A percentile compares a stretch with the other conserved stretches of the same genome.
phyloP scores from a whole-genome alignment of 805 yeast genomes.

The Lipomyces yamadae region DNA sequence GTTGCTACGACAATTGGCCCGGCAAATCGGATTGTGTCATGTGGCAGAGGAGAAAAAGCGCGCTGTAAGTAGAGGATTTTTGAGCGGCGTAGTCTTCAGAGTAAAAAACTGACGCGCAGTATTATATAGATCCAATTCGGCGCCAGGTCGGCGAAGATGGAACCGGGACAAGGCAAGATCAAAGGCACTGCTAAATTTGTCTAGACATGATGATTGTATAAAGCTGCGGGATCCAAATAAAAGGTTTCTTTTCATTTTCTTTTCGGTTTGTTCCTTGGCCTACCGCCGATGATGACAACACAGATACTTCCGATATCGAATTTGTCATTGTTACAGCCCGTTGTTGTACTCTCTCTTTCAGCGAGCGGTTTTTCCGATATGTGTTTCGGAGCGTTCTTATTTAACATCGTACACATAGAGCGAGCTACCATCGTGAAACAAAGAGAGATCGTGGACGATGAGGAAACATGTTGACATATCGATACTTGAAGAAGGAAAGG shows the following conservation, averaged over 20 bases:
- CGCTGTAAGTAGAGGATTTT: conserved; percentile 51
- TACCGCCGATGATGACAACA: conserved; percentile 22
- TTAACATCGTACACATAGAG: conserved; percentile 1
- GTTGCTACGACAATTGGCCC: conserved; percentile 68
- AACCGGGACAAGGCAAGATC: conserved; percentile 71
- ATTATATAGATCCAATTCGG: conserved; percentile 79
- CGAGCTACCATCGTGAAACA: background rate
- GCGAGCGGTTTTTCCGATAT: background rate
- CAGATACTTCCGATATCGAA: conserved; percentile 33
- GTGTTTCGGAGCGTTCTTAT: conserved; percentile 6
- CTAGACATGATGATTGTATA: conserved; percentile 1
- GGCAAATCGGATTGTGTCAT: conserved; percentile 50
- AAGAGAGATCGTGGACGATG: background rate
- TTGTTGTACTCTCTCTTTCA: background rate
- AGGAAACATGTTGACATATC: background rate
- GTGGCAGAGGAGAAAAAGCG: conserved; percentile 81
- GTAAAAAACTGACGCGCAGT: background rate
- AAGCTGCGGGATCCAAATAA: background rate
- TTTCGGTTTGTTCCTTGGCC: no score
- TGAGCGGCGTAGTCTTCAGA: background rate
- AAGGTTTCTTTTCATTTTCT: background rate
- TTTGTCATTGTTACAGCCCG: background rate
- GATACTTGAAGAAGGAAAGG: conserved; percentile 34
- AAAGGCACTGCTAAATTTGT: conserved; percentile 70
- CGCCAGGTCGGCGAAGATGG: conserved; percentile 92